Evolutionary conservation across 345 rosid species (phyloP), one percentile per base, ranked within the genome.

Genomic region (Heritiera fomes): DNA sequence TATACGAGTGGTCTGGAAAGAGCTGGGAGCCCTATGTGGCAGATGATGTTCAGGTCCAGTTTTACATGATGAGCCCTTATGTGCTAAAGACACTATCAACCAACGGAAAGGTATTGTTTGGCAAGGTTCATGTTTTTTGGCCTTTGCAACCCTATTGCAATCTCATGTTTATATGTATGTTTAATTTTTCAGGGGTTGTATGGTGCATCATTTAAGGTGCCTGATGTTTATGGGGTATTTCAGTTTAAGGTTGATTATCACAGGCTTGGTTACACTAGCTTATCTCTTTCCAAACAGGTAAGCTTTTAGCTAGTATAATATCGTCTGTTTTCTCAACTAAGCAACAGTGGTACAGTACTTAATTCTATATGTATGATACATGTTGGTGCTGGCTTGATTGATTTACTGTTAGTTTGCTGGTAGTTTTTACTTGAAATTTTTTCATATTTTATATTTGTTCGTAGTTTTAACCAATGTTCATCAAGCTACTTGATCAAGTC

Each of bases 61-160:
- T 92, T 69, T 89, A 90, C 85, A 90, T 89, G 97, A 92, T 89
- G 94, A 90, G 94, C 80, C 92, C 92, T 12, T 91, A 90, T 62
- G 87, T 90, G 34, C 83, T 92, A 82, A 92, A 89, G 86, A 89
- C 92, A 61, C 81, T 89, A 63, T 88, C 89, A 55, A 80, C 92
- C 58, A 82, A 91, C 75, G 77, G 82, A 59, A 87, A 88, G 89
- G 92, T 90, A 81, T 23, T 46, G 20, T 76, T 41, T 74, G 41
- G 43, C n/a, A 0, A 18, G 28, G 41, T n/a, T 59, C 68, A 41
- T 43, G 76, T 43, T 10, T 59, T 7, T 77, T 65, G 0, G 2
- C 38, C 38, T 65, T 65, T 49, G 8, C 20, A 14, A 41, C 0
- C 75, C 45, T 63, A 41, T 62, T 70, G 14, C 12, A 30, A 49